Evolutionary conservation across 805 yeast genomes (phyloP).

Genomic region (Candida montana): DNA sequence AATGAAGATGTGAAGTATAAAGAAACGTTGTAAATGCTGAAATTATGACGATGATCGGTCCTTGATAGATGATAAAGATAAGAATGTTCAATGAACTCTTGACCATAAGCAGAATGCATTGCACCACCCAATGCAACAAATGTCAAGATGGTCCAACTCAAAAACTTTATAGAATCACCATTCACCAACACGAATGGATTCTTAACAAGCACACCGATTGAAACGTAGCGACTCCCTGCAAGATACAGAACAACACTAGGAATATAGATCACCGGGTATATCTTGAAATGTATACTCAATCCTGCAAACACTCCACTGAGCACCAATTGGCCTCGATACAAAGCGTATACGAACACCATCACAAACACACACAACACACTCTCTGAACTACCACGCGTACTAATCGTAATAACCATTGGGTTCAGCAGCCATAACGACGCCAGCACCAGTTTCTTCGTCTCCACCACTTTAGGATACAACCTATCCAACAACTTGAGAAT

Average conservation of each 20-base stretch:
- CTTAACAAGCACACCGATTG: conserved; percentile 22
- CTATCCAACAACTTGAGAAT: conserved; percentile 34
- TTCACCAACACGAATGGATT: conserved; percentile 31
- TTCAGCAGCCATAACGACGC: conserved; percentile 79
- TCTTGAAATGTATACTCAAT: conserved; percentile 76
- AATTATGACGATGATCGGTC: conserved; percentile 92
- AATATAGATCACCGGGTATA: conserved; percentile 85
- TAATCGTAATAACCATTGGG: conserved; percentile 91
- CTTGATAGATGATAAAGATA: conserved; percentile 79
- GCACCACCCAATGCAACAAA: conserved; percentile 41
- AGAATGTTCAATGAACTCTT: conserved; percentile 69
- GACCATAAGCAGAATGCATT: conserved; percentile 71
- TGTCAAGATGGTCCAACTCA: conserved; percentile 35
- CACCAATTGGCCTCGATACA: conserved; percentile 33
- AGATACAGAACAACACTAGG: conserved; percentile 60
- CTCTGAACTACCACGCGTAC: conserved; percentile 92
- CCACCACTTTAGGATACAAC: background rate
- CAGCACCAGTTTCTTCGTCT: conserved; percentile 33
- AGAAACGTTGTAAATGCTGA: conserved; percentile 76
- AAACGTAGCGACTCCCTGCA: conserved; percentile 13
- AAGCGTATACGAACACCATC: conserved; percentile 47
- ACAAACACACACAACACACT: conserved; percentile 79
- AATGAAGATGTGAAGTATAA: conserved; percentile 55
- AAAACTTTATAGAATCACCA: conserved; percentile 36
- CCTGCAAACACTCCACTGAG: conserved; percentile 33